Conservation (phyloP, 1,284 basidiomycete species). For the Boletus sp. region DNA sequence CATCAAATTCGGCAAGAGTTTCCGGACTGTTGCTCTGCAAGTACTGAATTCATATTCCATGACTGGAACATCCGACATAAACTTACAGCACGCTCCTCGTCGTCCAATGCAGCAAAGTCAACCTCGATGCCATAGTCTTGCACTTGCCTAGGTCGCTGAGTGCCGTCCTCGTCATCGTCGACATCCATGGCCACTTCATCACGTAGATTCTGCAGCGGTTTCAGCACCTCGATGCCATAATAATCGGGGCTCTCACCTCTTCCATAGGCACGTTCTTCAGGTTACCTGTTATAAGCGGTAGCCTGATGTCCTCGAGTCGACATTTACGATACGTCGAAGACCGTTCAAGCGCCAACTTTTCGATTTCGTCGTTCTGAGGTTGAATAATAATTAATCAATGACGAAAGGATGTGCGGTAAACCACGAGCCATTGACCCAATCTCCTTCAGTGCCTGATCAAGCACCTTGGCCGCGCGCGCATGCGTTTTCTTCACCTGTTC, state of each 20-base stretch:
- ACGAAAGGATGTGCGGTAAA: not conserved
- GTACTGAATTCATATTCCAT: not conserved
- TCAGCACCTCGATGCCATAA: not conserved
- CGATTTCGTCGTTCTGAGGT: slow-evolving; percentile 87
- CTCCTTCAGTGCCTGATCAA: slow-evolving; percentile 90
- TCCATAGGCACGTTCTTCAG: slow-evolving; percentile 92
- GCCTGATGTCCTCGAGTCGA: slow-evolving; percentile 87
- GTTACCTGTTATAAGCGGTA: slow-evolving; percentile 78
- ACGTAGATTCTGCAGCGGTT: slow-evolving; percentile 61
- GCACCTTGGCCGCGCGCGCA: slow-evolving; percentile 65
- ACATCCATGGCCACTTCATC: slow-evolving; percentile 90
- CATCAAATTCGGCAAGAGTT: slow-evolving; percentile 73
- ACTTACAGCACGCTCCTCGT: slow-evolving; percentile 78
- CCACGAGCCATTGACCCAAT: slow-evolving; percentile 70
- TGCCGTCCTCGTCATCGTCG: slow-evolving; percentile 78
- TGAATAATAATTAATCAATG: not conserved
- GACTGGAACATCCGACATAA: not conserved
- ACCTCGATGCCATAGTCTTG: slow-evolving; percentile 90
- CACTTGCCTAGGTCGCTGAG: slow-evolving; percentile 69
- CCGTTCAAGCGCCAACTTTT: slow-evolving; percentile 84
- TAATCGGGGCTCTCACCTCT: slow-evolving; percentile 58
- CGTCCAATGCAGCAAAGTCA: slow-evolving; percentile 78
- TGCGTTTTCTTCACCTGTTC: slow-evolving; percentile 78
- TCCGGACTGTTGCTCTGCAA: slow-evolving; percentile 65
- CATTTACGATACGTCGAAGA: slow-evolving; percentile 89